Conservation (phyloP, 441 rosid species). For the Erodium moschatum region DNA sequence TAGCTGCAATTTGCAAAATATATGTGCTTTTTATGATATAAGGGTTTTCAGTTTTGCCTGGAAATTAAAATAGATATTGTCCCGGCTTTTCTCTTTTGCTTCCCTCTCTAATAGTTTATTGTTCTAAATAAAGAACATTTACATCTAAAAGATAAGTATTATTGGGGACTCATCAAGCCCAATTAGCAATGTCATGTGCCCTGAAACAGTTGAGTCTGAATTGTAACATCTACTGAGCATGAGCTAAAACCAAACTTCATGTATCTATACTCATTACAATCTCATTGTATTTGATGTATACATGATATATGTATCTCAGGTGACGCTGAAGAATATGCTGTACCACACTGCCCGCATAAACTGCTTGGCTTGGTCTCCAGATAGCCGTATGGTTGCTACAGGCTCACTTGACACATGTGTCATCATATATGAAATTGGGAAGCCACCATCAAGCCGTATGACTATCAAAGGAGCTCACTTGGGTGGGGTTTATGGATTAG, state of each 20-base stretch:
- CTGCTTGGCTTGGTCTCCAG: slow-evolving; percentile 96
- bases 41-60: neutral
- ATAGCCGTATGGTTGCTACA: slow-evolving; percentile 67
- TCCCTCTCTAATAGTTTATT: neutral
- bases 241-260: neutral
- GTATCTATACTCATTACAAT: neutral
- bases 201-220: neutral
- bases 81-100: neutral
- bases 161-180: neutral
- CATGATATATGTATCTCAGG: slow-evolving; percentile 28
- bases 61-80: neutral
- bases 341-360: slow-evolving; percentile 91
- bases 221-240: neutral
- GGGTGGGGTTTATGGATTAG: slow-evolving; percentile 89
- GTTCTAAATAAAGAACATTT: neutral
- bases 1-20: neutral
- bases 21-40: neutral
- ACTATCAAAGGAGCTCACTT: slow-evolving; percentile 82
- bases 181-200: neutral
- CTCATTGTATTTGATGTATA: neutral
- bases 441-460: slow-evolving; percentile 65
- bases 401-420: slow-evolving; percentile 90
- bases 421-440: slow-evolving; percentile 73
- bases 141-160: neutral
- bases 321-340: slow-evolving; percentile 83